Base-by-base conservation (phyloP, 257 asterid species). In the Osmanthus fragrans region DNA sequence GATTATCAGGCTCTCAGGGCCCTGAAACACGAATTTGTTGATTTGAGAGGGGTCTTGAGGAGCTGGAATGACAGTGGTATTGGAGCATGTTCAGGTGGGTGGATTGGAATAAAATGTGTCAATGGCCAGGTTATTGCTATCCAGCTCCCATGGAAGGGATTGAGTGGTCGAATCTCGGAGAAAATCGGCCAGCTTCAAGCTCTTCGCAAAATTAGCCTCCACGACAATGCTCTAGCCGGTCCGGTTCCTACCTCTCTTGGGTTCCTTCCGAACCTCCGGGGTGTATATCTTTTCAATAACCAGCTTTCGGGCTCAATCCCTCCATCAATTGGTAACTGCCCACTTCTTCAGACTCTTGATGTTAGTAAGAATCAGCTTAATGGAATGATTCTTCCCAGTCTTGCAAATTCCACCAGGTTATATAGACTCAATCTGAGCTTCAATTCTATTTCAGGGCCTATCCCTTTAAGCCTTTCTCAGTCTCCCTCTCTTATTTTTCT, bases 91-190 rank as follows among this genome's bases (percentile, higher is more conserved):
- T 86, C 92, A 0, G 94, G 91, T 5, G 80, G 78, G n/a, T 94
- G 98, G 98, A 25, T 80, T 10, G 99, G 99, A 8, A 89, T 94
- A 85, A 91, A 92, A 76, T 94, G 99, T 67, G 96, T 83, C 0
- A 82, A 89, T 16, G 93, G 93, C 0, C 84, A 84, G 33, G 90
- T 89, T 33, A 84, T 85, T 25, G 87, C 87, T n/a, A 89, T 89
- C 56, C 90, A 85, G 77, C 89, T 89, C 5, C 93, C 93, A 3
- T 89, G 65, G 49, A 89, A 82, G 73, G 94, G 90, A 19, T 72
- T 92, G 13, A 92, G 96, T 15, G 99, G 99, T 4, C 81, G 91
- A 21, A 85, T 94, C 45, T 90, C 97, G 1, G 96, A 92, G 25
- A 86, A 80, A 70, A 86, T 92, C 15, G 96, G 98, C 2, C 96